Evolutionary conservation across 371 early-diverging fungal genomes (phyloP), one percentile per base, ranked within the genome.

Genomic region (Phascolomyces articulosus): DNA sequence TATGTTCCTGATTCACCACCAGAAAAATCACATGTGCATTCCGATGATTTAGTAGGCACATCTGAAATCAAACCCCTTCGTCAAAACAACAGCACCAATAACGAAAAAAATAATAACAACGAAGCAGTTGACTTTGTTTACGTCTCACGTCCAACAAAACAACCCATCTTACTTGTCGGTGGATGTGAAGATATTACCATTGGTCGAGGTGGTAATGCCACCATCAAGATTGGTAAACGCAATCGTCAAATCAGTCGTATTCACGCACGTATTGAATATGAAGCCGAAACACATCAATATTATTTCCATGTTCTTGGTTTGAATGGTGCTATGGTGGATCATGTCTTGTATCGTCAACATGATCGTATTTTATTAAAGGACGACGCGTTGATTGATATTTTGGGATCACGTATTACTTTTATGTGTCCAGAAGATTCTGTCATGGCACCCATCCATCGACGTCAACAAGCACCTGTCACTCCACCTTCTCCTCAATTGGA

Each of bases 181-280:
- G 86, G 84, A 10, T 73, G 77, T 26, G 72, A 75, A 40, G 72
- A 77, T n/a, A 74, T 87, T 15, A 82, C 81, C 29, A 69, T 87
- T 9, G 87, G 87, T 4, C 73, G 87, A 70, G 86, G 87, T 23
- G 79, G 83, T 21, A 73, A 79, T 20, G 78, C 79, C 9, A 85
- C 84, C 9, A 59, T 85, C 58, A 85, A 87, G 61, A 80, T 87
- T 48, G 87, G 86, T 34, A 74, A 80, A 28, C 72, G 86, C 34
- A 87, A 87, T 71, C 74, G 83, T 56, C 82, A 85, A 58, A 82
- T 87, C 40, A 85, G 86, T 56, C 83, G 87, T 49, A 69, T 74
- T 44, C 87, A 87, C 66, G 78, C 83, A n/a, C 75, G 84, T 38
- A 78, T 87, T 28, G 70, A 80, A 38, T 85, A 77, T 66, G 69